A percentile compares a stretch with the other conserved stretches of the same genome.
These are phyloP conservation scores for Thuja plicata DNA, from an alignment of 83 land plant genomes.

Conservation along the genomic window DNA sequence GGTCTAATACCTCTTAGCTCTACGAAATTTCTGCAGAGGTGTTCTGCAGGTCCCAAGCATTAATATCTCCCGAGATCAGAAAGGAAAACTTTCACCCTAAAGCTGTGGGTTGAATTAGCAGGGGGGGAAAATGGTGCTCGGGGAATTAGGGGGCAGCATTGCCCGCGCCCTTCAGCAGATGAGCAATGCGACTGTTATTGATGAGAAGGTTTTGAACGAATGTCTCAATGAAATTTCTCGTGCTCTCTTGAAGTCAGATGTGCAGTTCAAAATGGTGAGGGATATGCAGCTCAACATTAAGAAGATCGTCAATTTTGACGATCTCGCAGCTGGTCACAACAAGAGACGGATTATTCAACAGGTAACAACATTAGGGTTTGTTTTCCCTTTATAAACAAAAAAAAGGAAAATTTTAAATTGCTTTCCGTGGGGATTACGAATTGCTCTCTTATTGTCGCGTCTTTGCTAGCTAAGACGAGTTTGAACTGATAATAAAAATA, in stretches of 20 bases:
- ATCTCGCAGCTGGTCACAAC: slow-evolving; percentile 79
- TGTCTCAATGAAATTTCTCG: slow-evolving; percentile 93
- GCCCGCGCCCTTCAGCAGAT: slow-evolving; percentile 92
- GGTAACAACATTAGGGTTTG: background rate
- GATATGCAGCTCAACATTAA: slow-evolving; percentile 76
- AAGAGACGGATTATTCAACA: slow-evolving; percentile 77
- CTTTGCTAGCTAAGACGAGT: background rate
- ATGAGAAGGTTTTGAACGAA: slow-evolving; percentile 82
- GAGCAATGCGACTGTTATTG: slow-evolving; percentile 91
- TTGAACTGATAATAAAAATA: background rate
- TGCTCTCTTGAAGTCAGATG: slow-evolving; percentile 83
- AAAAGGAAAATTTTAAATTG: no score
- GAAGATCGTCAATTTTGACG: slow-evolving; percentile 71
- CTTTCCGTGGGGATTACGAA: background rate
- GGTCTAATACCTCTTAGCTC: no score
- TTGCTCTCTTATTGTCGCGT: background rate
- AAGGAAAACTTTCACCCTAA: no score
- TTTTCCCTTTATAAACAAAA: background rate
- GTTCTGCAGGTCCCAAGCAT: no score
- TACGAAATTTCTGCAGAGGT: no score
- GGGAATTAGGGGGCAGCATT: slow-evolving; percentile 88
- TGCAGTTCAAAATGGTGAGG: slow-evolving; percentile 71
- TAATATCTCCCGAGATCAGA: no score
- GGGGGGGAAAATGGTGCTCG: slow-evolving; percentile 80
- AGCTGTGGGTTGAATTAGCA: background rate